Evolutionary conservation across 805 yeast species (phyloP).

Genomic region (Ogataea wickerhamii): DNA sequence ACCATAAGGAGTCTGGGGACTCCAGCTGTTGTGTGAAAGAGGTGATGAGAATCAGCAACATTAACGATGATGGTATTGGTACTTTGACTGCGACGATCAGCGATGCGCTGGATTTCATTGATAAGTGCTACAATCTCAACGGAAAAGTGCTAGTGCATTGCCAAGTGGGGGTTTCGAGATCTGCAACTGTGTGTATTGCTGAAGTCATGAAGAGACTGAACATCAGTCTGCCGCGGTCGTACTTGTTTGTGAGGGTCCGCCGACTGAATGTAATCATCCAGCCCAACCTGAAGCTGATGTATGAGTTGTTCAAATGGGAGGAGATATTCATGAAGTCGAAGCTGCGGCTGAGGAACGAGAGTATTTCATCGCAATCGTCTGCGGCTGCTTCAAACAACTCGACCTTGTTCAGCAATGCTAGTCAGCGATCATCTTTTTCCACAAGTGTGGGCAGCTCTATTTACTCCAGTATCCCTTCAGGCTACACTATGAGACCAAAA

Average conservation of each 20-base stretch:
- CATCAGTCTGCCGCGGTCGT: constrained; percentile 71
- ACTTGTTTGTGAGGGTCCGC: constrained; percentile 82
- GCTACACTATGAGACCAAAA: neutral
- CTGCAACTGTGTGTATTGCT: constrained; percentile 94
- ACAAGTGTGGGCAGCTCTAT: constrained; percentile 26
- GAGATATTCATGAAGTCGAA: constrained; percentile 32
- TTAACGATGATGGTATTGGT: constrained; percentile 91
- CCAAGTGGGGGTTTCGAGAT: constrained; percentile 91
- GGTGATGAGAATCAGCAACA: constrained; percentile 61
- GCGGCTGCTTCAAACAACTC: constrained; percentile 15
- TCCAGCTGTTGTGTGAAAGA: constrained; percentile 37
- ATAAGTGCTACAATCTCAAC: constrained; percentile 41
- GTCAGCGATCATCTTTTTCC: constrained; percentile 25
- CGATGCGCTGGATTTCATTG: constrained; percentile 62
- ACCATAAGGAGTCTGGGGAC: constrained; percentile 15
- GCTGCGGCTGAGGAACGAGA: constrained; percentile 9
- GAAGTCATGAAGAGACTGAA: constrained; percentile 81
- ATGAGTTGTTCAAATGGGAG: constrained; percentile 77
- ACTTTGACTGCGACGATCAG: constrained; percentile 61
- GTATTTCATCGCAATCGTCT: constrained; percentile 20
- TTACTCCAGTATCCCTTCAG: constrained; percentile 11
- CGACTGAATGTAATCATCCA: constrained; percentile 90
- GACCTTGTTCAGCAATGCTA: constrained; percentile 13
- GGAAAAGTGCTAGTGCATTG: constrained; percentile 79
- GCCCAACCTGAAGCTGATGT: constrained; percentile 89